Evolutionary conservation across 1,284 basidiomycete species (phyloP), one percentile per base, ranked within the genome.

Genomic region (Mycosarcoma maydis): DNA sequence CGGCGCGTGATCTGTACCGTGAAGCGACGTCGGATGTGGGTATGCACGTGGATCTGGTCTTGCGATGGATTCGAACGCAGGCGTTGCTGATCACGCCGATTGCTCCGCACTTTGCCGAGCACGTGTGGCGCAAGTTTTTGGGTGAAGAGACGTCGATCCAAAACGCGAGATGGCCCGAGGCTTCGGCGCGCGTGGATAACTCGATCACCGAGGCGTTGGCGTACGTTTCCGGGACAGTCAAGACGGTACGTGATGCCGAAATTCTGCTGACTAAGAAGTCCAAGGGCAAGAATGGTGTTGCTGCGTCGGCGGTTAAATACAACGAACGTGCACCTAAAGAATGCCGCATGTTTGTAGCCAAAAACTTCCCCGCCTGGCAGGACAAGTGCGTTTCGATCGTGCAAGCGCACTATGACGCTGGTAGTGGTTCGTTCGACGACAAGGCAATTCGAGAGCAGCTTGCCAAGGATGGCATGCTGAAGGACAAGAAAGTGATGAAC

Each of bases 401-500:
- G 52, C 87, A 88, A 83, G 87, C 88, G 16, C 85, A 90, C 20
- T 94, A 90, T 79, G 85, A 86, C 61, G 85, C 84, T 46, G 83
- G 84, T 47, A 84, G 84, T 22, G 87, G 88, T 62, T 87, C 85
- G 72, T 89, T 97, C 36, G 92, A 98, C 81, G 94, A 98, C 80
- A 88, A 84, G 45, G 90, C 89, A 82, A 87, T 96, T 61, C 87
- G 90, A 76, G 85, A 88, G 77, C 80, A 88, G 60, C 83, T 98
- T 70, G 87, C 86, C 11, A 85, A 87, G 79, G 87, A 85, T n/a
- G 93, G 92, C 13, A 82, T 97, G 82, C 89, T 93, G 83, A 97
- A 97, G 87, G 93, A 98, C 84, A 98, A 98, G 85, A 89, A 90
- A 64, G 87, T 87, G 38, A 98, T 98, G 94, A 94, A 94, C 29